A percentile compares a stretch with the other conserved stretches of the same genome.
phyloP scores from a whole-genome alignment of 768 basidiomycete species.

The Calvatia gigantea region DNA sequence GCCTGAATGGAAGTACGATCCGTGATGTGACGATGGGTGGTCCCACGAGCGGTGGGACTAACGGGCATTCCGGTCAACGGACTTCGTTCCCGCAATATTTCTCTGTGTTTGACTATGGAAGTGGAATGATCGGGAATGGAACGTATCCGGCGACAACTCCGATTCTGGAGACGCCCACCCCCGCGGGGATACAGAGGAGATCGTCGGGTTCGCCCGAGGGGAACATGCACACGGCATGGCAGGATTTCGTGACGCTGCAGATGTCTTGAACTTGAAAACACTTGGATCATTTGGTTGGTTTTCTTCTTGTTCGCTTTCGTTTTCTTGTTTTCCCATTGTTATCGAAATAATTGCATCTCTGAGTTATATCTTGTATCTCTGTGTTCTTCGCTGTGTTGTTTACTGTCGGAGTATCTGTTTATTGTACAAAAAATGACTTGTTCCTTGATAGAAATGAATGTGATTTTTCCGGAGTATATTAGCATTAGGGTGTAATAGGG shows the following conservation, averaged over 20 bases:
- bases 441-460: neutral
- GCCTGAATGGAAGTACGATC: neutral
- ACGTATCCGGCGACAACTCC: constrained; percentile 6
- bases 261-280: constrained; percentile 19
- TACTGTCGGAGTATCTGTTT: neutral
- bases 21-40: constrained; percentile 9
- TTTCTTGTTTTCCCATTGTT: neutral
- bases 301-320: neutral
- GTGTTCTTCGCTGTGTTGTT: neutral
- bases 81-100: constrained; percentile 62
- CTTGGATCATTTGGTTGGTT: neutral
- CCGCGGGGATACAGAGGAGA: constrained; percentile 24
- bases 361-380: neutral
- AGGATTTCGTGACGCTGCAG: constrained; percentile 54
- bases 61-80: constrained; percentile 10
- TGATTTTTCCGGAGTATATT: neutral
- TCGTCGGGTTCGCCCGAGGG: constrained; percentile 57
- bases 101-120: constrained; percentile 70
- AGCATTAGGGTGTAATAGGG: neutral
- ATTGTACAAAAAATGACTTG: constrained; percentile 7
- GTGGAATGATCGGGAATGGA: constrained; percentile 21
- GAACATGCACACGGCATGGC: constrained; percentile 62
- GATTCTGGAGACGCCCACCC: constrained; percentile 9
- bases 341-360: no score
- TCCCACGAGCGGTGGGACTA: constrained; percentile 2